Evolutionary conservation across 306 rosid genomes (phyloP), one percentile per base, ranked within the genome.

Genomic region (Rubus parviflorus): DNA sequence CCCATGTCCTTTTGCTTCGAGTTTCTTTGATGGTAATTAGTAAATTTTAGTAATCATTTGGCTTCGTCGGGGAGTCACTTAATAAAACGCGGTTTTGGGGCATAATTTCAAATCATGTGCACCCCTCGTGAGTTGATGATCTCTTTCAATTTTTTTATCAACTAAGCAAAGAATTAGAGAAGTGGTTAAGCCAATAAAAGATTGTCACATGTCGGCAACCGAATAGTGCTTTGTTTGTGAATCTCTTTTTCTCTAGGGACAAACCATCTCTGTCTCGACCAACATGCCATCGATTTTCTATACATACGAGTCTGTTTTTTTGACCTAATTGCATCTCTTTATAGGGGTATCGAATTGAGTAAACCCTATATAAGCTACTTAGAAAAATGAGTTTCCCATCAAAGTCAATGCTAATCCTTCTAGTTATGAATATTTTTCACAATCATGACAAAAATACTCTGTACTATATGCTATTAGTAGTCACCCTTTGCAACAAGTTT

Each of bases 191-290:
- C 79, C 79, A 77, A 62, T 78, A 77, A 37, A 20, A 60, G 37
- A 78, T 37, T 52, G 76, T 79, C 70, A 81, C 75, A 16, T 87
- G 96, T 90, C 91, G 90, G 86, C 87, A 83, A 70, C 68, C 54
- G 43, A 65, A 30, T 30, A 30, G 2, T 30, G 35, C 35, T 30
- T 81, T 60, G 77, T 48, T 20, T 53, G 35, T 30, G 35, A 45
- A 47, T 4, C 10, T 40, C 16, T 5, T n/a, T 58, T 46, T 47
- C 16, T 67, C 42, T 14, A 23, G 46, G 61, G 68, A 68, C 54
- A 70, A 37, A 75, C 14, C 62, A 77, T 58, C 25, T 68, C 6
- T 42, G 49, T 78, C 79, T 68, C 69, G 75, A 70, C 87, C 80
- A 85, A 83, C 83, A 81, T 81, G 81, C 56, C 83, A 83, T 80